A percentile compares a stretch with the other conserved stretches of the same genome.
These are phyloP conservation scores for Paecilomyces niveus DNA, from an alignment of 2,329 filamentous ascomycete genomes.

Conservation along the genomic window DNA sequence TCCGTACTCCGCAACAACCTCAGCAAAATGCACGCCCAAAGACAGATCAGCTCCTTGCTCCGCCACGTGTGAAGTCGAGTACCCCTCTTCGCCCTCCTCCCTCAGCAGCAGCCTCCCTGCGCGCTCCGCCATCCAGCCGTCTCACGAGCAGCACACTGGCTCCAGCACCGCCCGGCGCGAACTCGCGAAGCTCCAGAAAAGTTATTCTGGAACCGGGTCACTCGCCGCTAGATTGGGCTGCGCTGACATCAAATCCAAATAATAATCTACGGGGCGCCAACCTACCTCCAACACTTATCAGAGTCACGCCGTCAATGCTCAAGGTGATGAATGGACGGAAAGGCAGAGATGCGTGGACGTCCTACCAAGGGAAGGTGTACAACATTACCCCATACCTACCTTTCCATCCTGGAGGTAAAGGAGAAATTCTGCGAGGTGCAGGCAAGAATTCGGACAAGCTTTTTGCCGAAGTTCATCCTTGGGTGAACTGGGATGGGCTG, in stretches of 20 bases:
- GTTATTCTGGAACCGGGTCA: slow-evolving; percentile 82
- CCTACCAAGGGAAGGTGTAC: slow-evolving; percentile 83
- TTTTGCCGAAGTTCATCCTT: slow-evolving; percentile 59
- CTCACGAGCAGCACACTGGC: slow-evolving; percentile 37
- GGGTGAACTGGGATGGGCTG: slow-evolving; percentile 65
- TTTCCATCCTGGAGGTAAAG: slow-evolving; percentile 76
- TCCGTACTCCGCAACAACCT: slow-evolving; percentile 15
- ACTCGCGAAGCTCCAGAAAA: slow-evolving; percentile 45
- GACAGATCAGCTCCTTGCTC: slow-evolving; percentile 12
- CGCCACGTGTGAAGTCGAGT: slow-evolving; percentile 20
- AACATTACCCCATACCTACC: slow-evolving; percentile 85
- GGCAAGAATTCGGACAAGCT: slow-evolving; percentile 59
- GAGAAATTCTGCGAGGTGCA: slow-evolving; percentile 56
- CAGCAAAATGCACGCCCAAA: slow-evolving; percentile 10
- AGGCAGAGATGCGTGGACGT: slow-evolving; percentile 84
- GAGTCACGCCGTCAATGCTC: slow-evolving; percentile 76
- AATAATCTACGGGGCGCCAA: slow-evolving; percentile 58
- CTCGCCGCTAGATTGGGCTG: slow-evolving; percentile 94
- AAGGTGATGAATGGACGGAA: slow-evolving; percentile 72
- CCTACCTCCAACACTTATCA: slow-evolving; percentile 49
- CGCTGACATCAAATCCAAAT: slow-evolving; percentile 56
- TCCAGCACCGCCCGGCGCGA: slow-evolving; percentile 35
- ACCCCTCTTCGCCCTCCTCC: slow-evolving; percentile 34
- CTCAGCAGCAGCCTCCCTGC: slow-evolving; percentile 38
- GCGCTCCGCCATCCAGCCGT: slow-evolving; percentile 31